These are phyloP conservation scores for Persicaria tinctoria DNA, from an alignment of 148 eudicot genomes.

Conservation along the genomic window DNA sequence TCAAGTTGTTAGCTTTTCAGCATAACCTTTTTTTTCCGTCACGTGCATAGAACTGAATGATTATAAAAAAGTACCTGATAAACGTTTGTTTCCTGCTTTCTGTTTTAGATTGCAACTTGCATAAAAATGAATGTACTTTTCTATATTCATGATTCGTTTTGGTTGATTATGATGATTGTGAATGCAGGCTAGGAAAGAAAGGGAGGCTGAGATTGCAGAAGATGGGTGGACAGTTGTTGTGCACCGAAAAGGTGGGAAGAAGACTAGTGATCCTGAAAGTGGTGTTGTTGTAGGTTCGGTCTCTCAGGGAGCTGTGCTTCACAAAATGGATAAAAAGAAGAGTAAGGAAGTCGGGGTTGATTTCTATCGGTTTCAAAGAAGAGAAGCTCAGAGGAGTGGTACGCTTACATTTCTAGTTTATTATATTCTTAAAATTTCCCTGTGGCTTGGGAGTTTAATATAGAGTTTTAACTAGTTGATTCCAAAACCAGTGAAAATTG, in stretches of 20 bases:
- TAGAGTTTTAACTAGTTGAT: no score
- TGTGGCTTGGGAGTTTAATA: background rate
- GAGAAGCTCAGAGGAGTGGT: conserved; percentile 84
- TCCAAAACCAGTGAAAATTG: no score
- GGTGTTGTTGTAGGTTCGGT: conserved; percentile 86
- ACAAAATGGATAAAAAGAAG: conserved; percentile 70
- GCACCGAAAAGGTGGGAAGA: conserved; percentile 85
- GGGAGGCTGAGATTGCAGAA: conserved; percentile 59
- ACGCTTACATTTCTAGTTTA: conserved; percentile 19
- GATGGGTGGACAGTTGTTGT: conserved; percentile 95
- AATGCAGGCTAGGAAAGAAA: conserved; percentile 60
- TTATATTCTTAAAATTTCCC: background rate
- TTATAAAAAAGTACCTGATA: background rate
- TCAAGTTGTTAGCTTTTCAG: background rate
- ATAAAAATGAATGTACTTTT: background rate
- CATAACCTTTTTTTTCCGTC: background rate
- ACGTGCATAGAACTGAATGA: background rate
- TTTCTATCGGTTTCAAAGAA: conserved; percentile 88
- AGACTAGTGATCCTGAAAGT: conserved; percentile 81
- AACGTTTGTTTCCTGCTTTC: background rate
- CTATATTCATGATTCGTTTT: background rate
- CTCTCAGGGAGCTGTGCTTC: conserved; percentile 69
- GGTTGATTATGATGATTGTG: conserved; percentile 1
- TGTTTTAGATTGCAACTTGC: background rate
- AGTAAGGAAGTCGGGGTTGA: conserved; percentile 59